phyloP scores from a whole-genome alignment of 441 rosid species.

The Pelargonium myrrhifolium region DNA sequence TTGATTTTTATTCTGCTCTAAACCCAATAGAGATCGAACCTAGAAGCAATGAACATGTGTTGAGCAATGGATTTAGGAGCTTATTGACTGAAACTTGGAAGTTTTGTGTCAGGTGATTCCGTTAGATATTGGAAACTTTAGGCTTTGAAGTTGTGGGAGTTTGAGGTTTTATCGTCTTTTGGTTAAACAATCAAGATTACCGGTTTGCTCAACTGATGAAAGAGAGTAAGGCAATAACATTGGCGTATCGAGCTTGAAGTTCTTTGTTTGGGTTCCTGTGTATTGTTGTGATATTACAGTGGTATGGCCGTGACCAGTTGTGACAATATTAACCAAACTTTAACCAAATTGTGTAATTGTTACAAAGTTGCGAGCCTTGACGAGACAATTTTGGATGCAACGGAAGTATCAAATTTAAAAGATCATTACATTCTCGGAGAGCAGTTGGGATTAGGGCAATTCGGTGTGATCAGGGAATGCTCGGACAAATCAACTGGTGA shows the following conservation, averaged over 20 bases:
- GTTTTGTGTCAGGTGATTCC: background rate
- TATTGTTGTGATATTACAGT: conserved; percentile 5
- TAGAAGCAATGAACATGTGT: background rate
- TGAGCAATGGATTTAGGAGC: background rate
- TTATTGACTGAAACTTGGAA: background rate
- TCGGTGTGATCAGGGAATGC: conserved; percentile 67
- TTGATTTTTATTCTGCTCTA: background rate
- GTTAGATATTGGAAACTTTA: too few species aligned
- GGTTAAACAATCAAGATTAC: background rate
- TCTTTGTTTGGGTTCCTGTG: background rate
- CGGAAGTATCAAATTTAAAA: conserved; percentile 44
- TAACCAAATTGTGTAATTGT: conserved; percentile 30
- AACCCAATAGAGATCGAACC: background rate
- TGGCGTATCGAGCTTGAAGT: background rate
- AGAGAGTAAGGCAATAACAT: background rate
- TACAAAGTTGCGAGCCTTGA: conserved; percentile 42
- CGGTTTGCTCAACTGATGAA: background rate
- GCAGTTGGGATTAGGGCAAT: conserved; percentile 72
- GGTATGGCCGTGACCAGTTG: conserved; percentile 44
- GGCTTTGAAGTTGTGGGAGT: background rate
- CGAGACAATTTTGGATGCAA: conserved; percentile 45
- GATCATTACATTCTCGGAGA: conserved; percentile 55
- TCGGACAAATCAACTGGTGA: conserved; percentile 56
- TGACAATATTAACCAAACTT: conserved; percentile 24
- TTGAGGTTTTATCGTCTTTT: background rate